Base-by-base conservation (phyloP, 257 asterid species). In the Mentha longifolia region DNA sequence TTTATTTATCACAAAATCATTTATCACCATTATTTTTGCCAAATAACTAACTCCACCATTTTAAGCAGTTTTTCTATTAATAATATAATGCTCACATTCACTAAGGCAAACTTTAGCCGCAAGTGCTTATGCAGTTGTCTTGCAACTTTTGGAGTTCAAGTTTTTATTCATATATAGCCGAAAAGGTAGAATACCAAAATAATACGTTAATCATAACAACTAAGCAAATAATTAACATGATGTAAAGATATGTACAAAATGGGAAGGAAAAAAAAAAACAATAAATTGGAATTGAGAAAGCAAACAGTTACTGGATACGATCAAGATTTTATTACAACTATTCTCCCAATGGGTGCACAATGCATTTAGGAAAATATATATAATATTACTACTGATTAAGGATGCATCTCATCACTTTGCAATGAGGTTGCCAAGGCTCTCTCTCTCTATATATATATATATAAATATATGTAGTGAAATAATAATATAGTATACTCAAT, bases 331-430 rank as follows among this genome's bases (percentile, higher is more conserved):
- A 74, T 54, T 45, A 77, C 61, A 58, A 10, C 33, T 54, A 70
- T 41, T 54, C 60, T 49, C 51, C 55, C 52, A 63, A 31, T 39
- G 51, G 70, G 46, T 51, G 16, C 67, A 72, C 55, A 22, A 61
- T 60, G 31, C 6, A 63, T 41, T n/a, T 41, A 51, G 57, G 4
- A 28, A 57, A 28, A 57, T 28, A 22, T 55, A 57, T 28, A 22
- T 55, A 33, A 35, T 35, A 35, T 35, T 5, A 5, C 8, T 25
- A 56, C 37, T 56, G 2, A 20, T 11, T 8, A 54, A 45, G 55
- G n/a, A 45, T 65, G 81, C 83, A 71, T 71, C 79, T 64, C 81
- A 74, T 77, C 74, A 70, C 84, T 81, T 84, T 65, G 76, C 85
- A 79, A 76, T 69, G 73, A 78, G 39, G 79, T 79, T 60, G 85